A percentile compares a stretch with the other conserved stretches of the same genome.
These are phyloP conservation scores for Microglena sp. DNA, from an alignment of 139 green algal species.

Conservation along the genomic window DNA sequence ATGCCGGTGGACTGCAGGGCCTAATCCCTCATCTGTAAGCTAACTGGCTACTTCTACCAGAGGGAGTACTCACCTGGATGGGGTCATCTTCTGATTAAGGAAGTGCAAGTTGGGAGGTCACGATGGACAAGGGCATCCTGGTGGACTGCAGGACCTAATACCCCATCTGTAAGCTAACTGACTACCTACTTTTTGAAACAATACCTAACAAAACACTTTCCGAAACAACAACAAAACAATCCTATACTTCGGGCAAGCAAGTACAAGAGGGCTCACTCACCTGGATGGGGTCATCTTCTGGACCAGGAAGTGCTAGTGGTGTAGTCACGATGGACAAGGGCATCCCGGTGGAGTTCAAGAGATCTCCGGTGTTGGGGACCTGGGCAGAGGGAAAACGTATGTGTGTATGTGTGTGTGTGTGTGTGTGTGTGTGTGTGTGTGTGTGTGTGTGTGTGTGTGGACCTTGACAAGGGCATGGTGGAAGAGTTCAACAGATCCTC, in stretches of 20 bases:
- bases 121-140: conserved; percentile 71
- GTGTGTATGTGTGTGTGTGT: conserved; percentile 20
- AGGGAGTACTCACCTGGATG: too few relatives aligned
- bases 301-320: conserved; percentile 68
- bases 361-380: conserved; percentile 52
- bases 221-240: too few relatives aligned
- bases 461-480: not conserved
- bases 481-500: not conserved
- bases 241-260: not conserved
- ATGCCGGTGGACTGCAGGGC: too few relatives aligned
- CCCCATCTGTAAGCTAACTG: too few relatives aligned
- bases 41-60: too few relatives aligned
- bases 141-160: too few relatives aligned
- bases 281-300: conserved; percentile 60
- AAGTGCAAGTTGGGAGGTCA: conserved; percentile 76
- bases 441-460: not conserved
- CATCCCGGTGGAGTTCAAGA: conserved; percentile 65
- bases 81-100: conserved; percentile 59
- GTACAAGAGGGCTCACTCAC: conserved; percentile 24
- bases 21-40: too few relatives aligned
- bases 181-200: too few relatives aligned
- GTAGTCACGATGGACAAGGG: conserved; percentile 73
- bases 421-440: not conserved
- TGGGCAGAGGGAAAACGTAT: conserved; percentile 74
- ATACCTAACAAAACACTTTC: too few relatives aligned